These are phyloP conservation scores for Botrytis fragariae DNA, from an alignment of 2,329 filamentous ascomycete species.

Conservation along the genomic window DNA sequence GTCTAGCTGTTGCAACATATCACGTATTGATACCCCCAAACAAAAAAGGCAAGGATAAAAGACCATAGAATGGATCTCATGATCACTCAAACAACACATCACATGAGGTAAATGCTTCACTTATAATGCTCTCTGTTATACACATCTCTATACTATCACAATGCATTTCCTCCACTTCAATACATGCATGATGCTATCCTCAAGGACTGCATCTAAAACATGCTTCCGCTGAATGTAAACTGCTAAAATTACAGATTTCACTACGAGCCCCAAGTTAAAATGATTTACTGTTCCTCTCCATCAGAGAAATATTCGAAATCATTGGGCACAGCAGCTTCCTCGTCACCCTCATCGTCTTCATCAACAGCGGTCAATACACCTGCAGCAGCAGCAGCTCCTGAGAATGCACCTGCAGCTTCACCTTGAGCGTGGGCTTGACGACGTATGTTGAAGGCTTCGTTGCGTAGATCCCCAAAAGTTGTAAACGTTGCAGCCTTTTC, in stretches of 20 bases:
- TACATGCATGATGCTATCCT: not conserved
- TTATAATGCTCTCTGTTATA: conserved; percentile 14
- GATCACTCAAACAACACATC: not conserved
- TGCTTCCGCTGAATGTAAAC: conserved; percentile 7
- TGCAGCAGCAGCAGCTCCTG: conserved; percentile 67
- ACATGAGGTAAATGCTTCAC: not conserved
- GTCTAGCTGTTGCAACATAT: not conserved
- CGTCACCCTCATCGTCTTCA: conserved; percentile 73
- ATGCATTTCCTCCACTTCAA: not conserved
- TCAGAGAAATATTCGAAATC: conserved; percentile 76
- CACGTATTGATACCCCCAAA: not conserved
- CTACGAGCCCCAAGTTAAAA: not conserved
- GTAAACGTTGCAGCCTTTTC: conserved; percentile 54
- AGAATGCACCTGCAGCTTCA: conserved; percentile 27
- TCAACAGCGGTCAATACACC: conserved; percentile 84
- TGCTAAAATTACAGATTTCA: conserved; percentile 17
- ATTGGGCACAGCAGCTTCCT: conserved; percentile 66
- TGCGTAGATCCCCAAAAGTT: conserved; percentile 34
- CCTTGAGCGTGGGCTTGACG: conserved; percentile 41
- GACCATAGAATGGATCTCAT: not conserved
- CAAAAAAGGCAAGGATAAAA: not conserved
- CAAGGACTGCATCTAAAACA: conserved; percentile 5
- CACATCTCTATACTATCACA: conserved; percentile 19
- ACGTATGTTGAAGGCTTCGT: conserved; percentile 42
- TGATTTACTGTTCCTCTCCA: conserved; percentile 33